Base-by-base conservation (phyloP, 2,329 filamentous ascomycete species). In the Sporothrix humicola region DNA sequence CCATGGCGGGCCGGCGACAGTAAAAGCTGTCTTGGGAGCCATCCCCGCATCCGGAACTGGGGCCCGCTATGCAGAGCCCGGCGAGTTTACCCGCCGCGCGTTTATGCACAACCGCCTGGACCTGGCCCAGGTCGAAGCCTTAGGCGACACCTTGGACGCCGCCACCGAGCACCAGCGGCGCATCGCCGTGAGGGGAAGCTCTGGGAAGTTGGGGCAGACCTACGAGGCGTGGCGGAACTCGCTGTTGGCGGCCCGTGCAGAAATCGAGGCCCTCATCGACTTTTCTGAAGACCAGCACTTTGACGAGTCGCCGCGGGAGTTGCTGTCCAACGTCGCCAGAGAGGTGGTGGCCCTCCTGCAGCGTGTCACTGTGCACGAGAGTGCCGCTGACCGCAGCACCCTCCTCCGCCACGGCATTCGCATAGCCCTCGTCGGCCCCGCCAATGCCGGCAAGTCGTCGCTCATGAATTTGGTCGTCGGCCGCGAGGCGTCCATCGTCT, bases 201-300 rank as follows among this genome's bases (percentile, higher is more conserved):
- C 90, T 3, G 91, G 91, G 26, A 83, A 86, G 0, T 85, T 98
- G 13, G 90, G 93, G 0, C 86, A 87, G 74, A 90, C 90, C 20
- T 99, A 99, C 81, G 94, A 98, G 77, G 79, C 79, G 10, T 99
- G 96, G 96, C 90, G 95, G 37, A 84, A 88, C 76, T 86, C 90
- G 76, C 83, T 99, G 20, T 85, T 98, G 7, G 87, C 92, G 75
- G 95, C 95, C 10, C 89, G 96, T 1, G 96, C 94, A 10, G 95
- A 98, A 82, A 87, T 99, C 54, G 96, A 99, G 82, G 96, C 96
- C 0, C 83, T 99, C 77, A 98, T 99, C 75, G 96, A 99, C 82
- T 99, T 99, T 80, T 92, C 93, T 0, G 96, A 99, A 81, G 96
- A 98, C 79, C 95, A 99, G 82, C 93, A 98, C 83, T 97, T 99